phyloP scores from a whole-genome alignment of 768 basidiomycete genomes.

The Obba rivulosa region DNA sequence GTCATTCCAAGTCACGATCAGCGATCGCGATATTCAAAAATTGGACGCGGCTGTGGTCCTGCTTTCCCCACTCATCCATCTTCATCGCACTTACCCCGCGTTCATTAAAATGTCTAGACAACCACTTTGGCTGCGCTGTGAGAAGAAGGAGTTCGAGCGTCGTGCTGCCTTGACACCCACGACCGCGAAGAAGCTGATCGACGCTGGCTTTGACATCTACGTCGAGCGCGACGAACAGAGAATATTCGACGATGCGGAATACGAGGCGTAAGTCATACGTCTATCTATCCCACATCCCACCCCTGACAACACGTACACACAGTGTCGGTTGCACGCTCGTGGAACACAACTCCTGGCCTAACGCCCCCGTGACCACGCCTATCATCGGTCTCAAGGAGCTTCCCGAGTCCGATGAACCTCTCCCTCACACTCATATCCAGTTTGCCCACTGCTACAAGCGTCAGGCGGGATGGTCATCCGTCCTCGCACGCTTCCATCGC shows the following conservation, averaged over 20 bases:
- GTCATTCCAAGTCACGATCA: slow-evolving; percentile 8
- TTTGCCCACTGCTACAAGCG: slow-evolving; percentile 98
- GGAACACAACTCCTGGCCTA: slow-evolving; percentile 84
- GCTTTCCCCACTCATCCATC: not conserved
- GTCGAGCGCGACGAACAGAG: slow-evolving; percentile 93
- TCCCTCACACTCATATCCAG: slow-evolving; percentile 94
- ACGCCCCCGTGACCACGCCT: slow-evolving; percentile 63
- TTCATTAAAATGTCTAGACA: slow-evolving; percentile 39
- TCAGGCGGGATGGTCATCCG: slow-evolving; percentile 86
- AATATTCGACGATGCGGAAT: slow-evolving; percentile 92
- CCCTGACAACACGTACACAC: slow-evolving; percentile 2
- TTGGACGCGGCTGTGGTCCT: not conserved
- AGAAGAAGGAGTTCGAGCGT: slow-evolving; percentile 92
- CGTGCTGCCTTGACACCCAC: slow-evolving; percentile 92
- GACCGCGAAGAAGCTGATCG: slow-evolving; percentile 82
- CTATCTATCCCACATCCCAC: not conserved
- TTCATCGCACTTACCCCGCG: not conserved
- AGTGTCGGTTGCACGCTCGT: slow-evolving; percentile 91
- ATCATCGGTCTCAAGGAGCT: slow-evolving; percentile 98
- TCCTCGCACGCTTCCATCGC: slow-evolving; percentile 79
- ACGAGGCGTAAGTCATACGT: slow-evolving; percentile 66
- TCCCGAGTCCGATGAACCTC: slow-evolving; percentile 72
- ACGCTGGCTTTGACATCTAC: slow-evolving; percentile 82
- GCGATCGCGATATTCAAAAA: not conserved
- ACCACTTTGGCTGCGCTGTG: slow-evolving; percentile 91